Evolutionary conservation across 768 basidiomycete species (phyloP).

Genomic region (Cystobasidium ongulense): DNA sequence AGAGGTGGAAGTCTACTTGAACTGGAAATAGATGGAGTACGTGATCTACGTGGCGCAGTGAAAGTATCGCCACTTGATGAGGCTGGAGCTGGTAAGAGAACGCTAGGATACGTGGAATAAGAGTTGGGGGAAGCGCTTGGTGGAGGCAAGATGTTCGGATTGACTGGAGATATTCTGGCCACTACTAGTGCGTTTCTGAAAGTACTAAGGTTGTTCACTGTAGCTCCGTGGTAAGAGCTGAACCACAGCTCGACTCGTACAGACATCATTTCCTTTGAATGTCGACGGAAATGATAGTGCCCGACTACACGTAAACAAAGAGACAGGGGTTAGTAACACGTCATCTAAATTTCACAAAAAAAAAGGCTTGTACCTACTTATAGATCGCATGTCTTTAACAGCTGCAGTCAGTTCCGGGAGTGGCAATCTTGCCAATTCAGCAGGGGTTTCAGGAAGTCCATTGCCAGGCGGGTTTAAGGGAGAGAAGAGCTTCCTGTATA

Average conservation of each 20-base stretch:
- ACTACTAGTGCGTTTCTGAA: not conserved
- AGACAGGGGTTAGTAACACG: no score
- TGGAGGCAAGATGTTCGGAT: not conserved
- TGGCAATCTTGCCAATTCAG: not conserved
- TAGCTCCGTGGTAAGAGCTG: not conserved
- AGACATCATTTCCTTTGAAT: not conserved
- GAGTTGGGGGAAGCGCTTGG: not conserved
- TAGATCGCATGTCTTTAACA: not conserved
- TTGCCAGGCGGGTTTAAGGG: not conserved
- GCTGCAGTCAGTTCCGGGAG: not conserved
- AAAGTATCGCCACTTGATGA: not conserved
- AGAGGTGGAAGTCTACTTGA: not conserved
- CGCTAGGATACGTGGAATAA: not conserved
- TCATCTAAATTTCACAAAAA: no score
- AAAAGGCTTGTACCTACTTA: not conserved
- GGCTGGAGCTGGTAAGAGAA: not conserved
- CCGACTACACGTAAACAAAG: not conserved
- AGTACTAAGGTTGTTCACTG: not conserved
- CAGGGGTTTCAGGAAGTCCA: not conserved
- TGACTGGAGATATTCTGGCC: not conserved
- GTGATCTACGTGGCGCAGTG: not conserved
- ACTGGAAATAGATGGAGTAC: not conserved
- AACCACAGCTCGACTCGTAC: conserved; percentile 3
- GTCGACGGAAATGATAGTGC: not conserved
- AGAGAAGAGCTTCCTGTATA: not conserved